Conservation (phyloP, 225 moss, liverwort and hornwort genomes). For the Marchantia polymorpha region DNA sequence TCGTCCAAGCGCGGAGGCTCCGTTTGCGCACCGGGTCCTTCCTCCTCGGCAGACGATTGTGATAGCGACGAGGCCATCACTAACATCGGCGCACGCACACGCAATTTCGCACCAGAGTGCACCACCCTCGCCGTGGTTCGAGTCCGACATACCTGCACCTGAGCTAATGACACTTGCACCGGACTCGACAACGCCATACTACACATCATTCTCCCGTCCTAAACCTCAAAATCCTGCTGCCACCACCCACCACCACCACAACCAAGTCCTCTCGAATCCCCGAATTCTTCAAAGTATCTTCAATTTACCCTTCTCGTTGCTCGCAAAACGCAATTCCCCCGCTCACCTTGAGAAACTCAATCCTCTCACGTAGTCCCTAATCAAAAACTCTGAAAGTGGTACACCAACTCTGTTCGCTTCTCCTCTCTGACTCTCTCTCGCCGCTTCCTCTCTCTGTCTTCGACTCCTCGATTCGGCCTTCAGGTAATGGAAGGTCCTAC, state of each 20-base stretch:
- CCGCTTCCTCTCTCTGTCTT: background rate
- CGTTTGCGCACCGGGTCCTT: slow-evolving; percentile 10
- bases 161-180: background rate
- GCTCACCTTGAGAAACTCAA: background rate
- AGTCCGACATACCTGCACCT: background rate
- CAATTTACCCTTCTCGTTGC: background rate
- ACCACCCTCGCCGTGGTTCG: background rate
- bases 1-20: slow-evolving; percentile 47
- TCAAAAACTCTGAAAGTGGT: background rate
- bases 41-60: slow-evolving; percentile 19
- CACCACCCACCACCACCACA: background rate
- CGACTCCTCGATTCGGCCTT: background rate
- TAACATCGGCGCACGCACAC: slow-evolving; percentile 4
- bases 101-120: slow-evolving; percentile 9
- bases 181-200: background rate
- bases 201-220: background rate
- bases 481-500: background rate
- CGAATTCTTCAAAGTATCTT: background rate
- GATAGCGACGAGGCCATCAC: slow-evolving; percentile 4
- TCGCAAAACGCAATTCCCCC: background rate
- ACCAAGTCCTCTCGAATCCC: background rate
- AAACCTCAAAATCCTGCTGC: background rate
- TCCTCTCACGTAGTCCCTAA: background rate
- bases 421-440: background rate
- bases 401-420: background rate